Percentiles rank a stretch among this genome's conserved stretches.
These are phyloP conservation scores for Periconia sp. DNA, from an alignment of 2,329 filamentous ascomycete species.

Conservation along the genomic window DNA sequence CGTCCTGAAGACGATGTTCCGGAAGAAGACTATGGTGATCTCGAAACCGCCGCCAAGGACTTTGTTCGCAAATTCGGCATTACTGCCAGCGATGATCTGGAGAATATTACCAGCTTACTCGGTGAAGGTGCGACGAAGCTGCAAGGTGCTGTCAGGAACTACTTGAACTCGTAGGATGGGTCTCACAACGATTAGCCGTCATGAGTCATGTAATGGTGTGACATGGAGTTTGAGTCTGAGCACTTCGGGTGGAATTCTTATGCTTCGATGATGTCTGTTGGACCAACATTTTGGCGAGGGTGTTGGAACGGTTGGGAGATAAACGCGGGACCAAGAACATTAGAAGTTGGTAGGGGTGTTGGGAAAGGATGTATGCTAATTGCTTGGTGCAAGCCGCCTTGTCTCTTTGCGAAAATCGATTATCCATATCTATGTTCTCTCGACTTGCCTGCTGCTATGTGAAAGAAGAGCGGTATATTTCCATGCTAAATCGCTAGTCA, in stretches of 20 bases:
- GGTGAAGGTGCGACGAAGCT: slow-evolving; percentile 86
- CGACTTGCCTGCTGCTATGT: too few relatives aligned
- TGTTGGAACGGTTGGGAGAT: neutral
- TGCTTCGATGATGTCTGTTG: too few relatives aligned
- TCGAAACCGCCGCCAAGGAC: slow-evolving; percentile 94
- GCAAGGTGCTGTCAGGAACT: slow-evolving; percentile 63
- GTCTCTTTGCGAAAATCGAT: too few relatives aligned
- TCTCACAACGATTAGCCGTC: neutral
- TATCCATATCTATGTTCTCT: too few relatives aligned
- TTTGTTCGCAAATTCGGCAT: slow-evolving; percentile 95
- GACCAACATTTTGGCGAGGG: too few relatives aligned
- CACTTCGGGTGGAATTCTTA: neutral
- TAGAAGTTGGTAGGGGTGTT: neutral
- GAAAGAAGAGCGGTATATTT: too few relatives aligned
- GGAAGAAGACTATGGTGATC: slow-evolving; percentile 80
- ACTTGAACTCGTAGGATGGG: slow-evolving; percentile 46
- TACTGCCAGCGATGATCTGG: slow-evolving; percentile 92
- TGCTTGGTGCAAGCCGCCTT: neutral
- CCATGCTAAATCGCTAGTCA: too few relatives aligned
- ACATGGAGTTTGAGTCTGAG: neutral
- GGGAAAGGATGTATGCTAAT: neutral
- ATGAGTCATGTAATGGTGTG: too few relatives aligned
- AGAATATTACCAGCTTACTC: slow-evolving; percentile 82
- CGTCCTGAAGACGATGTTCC: slow-evolving; percentile 80
- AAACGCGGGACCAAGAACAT: too few relatives aligned